These are phyloP conservation scores for Wickerhamiella occidentalis DNA, from an alignment of 805 yeast species.

Conservation along the genomic window DNA sequence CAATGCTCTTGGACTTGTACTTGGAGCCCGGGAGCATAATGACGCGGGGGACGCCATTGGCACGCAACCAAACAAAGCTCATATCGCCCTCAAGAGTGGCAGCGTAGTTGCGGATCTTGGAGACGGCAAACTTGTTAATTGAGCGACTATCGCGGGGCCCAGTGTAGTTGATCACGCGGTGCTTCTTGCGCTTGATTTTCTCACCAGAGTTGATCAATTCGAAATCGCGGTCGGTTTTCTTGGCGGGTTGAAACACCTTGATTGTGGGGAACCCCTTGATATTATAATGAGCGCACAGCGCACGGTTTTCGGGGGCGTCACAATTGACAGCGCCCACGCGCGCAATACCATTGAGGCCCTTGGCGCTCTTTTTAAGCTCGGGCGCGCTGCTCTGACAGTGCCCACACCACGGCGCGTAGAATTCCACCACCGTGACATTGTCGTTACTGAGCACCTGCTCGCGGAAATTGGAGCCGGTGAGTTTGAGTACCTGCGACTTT, in stretches of 20 bases:
- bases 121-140: conserved; percentile 22
- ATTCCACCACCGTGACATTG: conserved; percentile 73
- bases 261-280: conserved; percentile 77
- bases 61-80: conserved; percentile 21
- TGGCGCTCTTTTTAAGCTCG: conserved; percentile 52
- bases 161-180: conserved; percentile 23
- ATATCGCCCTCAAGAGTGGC: conserved; percentile 19
- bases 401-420: conserved; percentile 98
- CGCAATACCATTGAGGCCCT: conserved; percentile 36
- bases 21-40: conserved; percentile 23
- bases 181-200: conserved; percentile 18
- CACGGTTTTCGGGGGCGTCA: conserved; percentile 55
- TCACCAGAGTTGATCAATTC: conserved; percentile 22
- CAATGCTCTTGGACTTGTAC: conserved; percentile 21
- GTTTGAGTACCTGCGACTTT: conserved; percentile 17
- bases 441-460: conserved; percentile 55
- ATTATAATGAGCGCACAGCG: conserved; percentile 52
- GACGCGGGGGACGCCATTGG: conserved; percentile 21
- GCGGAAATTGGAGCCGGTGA: conserved; percentile 38
- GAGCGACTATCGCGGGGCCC: conserved; percentile 25
- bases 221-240: conserved; percentile 29
- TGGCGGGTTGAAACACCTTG: conserved; percentile 74
- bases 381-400: conserved; percentile 76
- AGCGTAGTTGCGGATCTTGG: conserved; percentile 25
- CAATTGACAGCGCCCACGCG: conserved; percentile 76